Evolutionary conservation across 2,329 filamentous ascomycete genomes (phyloP).

Genomic region (Chrysoporthe puriensis): DNA sequence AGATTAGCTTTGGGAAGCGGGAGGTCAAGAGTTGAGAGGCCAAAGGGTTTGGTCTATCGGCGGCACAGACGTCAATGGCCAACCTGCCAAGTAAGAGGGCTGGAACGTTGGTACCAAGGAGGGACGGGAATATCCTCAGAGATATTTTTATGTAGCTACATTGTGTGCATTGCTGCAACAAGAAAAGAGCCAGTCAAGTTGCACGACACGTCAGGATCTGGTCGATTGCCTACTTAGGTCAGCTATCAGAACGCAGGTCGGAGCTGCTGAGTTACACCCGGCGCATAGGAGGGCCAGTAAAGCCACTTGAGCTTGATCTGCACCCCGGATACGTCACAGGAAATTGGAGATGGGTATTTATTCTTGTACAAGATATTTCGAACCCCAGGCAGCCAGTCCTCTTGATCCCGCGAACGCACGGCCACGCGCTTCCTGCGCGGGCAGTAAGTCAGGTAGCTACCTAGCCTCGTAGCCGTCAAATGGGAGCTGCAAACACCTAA

Average conservation of each 20-base stretch:
- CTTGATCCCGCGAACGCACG: background rate
- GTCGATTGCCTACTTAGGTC: background rate
- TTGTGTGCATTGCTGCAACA: background rate
- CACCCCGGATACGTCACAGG: background rate
- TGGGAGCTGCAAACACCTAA: background rate
- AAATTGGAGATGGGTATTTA: conserved; percentile 24
- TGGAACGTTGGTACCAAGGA: background rate
- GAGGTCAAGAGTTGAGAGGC: background rate
- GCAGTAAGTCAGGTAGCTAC: background rate
- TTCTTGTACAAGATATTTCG: conserved; percentile 17
- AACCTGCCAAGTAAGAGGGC: background rate
- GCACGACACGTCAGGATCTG: background rate
- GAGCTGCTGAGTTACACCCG: background rate
- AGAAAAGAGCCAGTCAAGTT: background rate
- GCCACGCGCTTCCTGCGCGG: background rate
- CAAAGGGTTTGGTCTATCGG: background rate
- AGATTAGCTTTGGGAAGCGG: too few species aligned
- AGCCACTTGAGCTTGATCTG: background rate
- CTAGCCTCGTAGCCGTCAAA: background rate
- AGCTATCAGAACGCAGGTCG: background rate
- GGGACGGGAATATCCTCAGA: background rate
- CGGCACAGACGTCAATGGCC: background rate
- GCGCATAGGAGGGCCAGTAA: background rate
- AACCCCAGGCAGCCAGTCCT: background rate
- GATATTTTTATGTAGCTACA: background rate